phyloP scores from a whole-genome alignment of 2,329 filamentous ascomycete species.

The Xylariaceae sp. region DNA sequence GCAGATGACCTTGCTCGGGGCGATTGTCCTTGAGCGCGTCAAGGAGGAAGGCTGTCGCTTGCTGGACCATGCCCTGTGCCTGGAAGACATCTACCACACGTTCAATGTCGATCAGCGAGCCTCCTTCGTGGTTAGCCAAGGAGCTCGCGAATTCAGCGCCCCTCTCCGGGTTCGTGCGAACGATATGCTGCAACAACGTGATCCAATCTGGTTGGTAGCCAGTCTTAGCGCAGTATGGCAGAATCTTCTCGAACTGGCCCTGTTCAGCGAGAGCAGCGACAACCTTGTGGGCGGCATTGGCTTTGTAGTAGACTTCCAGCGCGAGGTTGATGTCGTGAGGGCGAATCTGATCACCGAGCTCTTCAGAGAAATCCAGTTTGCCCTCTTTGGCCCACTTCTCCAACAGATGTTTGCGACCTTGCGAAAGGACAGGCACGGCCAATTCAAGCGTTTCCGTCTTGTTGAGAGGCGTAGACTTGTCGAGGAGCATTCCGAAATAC shows the following conservation, averaged over 20 bases:
- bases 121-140: conserved; percentile 81
- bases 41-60: conserved; percentile 94
- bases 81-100: conserved; percentile 97
- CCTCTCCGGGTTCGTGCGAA: conserved; percentile 86
- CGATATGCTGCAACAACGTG: conserved; percentile 83
- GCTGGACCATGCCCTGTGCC: conserved; percentile 94
- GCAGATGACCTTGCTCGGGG: conserved; percentile 85
- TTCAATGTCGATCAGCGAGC: conserved; percentile 83
- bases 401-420: conserved; percentile 89
- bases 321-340: conserved; percentile 84
- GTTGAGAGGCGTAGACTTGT: conserved; percentile 82
- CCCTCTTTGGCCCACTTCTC: conserved; percentile 98
- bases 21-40: conserved; percentile 93
- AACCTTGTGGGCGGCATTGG: conserved; percentile 86
- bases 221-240: conserved; percentile 77
- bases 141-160: conserved; percentile 90
- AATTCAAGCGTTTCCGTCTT: conserved; percentile 90
- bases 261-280: conserved; percentile 92
- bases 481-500: conserved; percentile 94
- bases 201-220: conserved; percentile 96
- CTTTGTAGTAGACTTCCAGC: conserved; percentile 81
- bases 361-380: conserved; percentile 93
- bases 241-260: conserved; percentile 92
- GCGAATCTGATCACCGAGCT: conserved; percentile 89
- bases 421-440: conserved; percentile 82